A percentile compares a stretch with the other conserved stretches of the same genome.
These are phyloP conservation scores for Solanum hybrid DNA, from an alignment of 305 asterid species.

Conservation along the genomic window DNA sequence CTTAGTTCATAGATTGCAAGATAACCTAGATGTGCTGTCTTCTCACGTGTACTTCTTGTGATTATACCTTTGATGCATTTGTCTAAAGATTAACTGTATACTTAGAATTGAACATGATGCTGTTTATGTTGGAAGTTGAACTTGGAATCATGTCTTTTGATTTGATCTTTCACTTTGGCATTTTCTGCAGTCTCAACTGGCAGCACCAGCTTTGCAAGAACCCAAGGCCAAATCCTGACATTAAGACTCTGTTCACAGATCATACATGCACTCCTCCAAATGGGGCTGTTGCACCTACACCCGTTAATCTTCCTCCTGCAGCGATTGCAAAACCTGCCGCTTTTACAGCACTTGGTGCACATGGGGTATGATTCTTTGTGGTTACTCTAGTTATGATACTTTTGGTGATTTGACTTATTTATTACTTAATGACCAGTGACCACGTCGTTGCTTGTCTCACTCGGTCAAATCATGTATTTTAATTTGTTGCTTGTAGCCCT, in stretches of 20 bases:
- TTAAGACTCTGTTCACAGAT: slow-evolving; percentile 69
- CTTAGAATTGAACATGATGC: background rate
- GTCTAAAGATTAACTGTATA: background rate
- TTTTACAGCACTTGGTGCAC: slow-evolving; percentile 67
- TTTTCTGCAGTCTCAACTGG: slow-evolving; percentile 69
- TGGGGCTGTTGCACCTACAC: slow-evolving; percentile 66
- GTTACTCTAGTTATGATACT: background rate
- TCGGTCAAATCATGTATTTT: background rate
- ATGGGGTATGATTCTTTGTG: slow-evolving; percentile 45
- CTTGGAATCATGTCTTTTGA: background rate
- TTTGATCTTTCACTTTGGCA: background rate
- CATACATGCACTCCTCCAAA: slow-evolving; percentile 72
- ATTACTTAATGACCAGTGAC: background rate
- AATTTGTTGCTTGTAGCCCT: slow-evolving; percentile 43
- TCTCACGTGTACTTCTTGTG: background rate
- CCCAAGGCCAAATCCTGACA: slow-evolving; percentile 82
- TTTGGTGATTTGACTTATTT: background rate
- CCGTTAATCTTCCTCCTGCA: slow-evolving; percentile 57
- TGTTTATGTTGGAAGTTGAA: background rate
- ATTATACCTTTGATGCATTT: background rate
- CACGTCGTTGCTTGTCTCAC: background rate
- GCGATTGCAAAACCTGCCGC: slow-evolving; percentile 63
- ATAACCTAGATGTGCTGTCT: background rate
- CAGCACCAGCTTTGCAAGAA: slow-evolving; percentile 91
- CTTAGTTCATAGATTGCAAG: background rate